A percentile compares a stretch with the other conserved stretches of the same genome.
These are phyloP conservation scores for Trichosanthes cucumerina DNA, from an alignment of 306 rosid genomes.

Conservation along the genomic window DNA sequence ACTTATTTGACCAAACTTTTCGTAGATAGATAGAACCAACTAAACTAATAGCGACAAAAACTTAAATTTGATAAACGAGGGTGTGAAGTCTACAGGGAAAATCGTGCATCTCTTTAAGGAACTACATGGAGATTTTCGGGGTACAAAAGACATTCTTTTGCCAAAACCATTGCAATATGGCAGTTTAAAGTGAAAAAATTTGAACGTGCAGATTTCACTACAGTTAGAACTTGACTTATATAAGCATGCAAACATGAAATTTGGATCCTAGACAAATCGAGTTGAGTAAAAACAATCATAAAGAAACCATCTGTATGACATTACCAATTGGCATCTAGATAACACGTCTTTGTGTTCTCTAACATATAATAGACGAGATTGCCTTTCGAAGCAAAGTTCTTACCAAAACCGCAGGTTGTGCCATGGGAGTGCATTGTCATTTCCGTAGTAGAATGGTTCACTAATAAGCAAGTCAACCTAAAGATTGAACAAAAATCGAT, in stretches of 20 bases:
- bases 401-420: slow-evolving; percentile 88
- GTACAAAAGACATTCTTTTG: neutral
- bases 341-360: neutral
- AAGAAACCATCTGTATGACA: neutral
- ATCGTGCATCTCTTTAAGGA: no score
- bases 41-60: neutral
- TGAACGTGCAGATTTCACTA: neutral
- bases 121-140: neutral
- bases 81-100: neutral
- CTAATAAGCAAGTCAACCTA: slow-evolving; percentile 74
- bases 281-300: neutral
- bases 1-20: neutral
- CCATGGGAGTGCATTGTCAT: slow-evolving; percentile 83
- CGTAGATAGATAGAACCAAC: neutral
- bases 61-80: neutral
- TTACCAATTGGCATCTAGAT: neutral
- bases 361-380: neutral
- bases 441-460: slow-evolving; percentile 83
- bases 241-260: neutral
- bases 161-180: neutral
- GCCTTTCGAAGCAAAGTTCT: slow-evolving; percentile 15
- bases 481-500: slow-evolving; percentile 10
- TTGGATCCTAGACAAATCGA: neutral
- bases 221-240: neutral
- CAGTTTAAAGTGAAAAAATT: neutral